These are phyloP conservation scores for Pestalotiopsis sp. DNA, from an alignment of 2,329 filamentous ascomycete species.

Conservation along the genomic window DNA sequence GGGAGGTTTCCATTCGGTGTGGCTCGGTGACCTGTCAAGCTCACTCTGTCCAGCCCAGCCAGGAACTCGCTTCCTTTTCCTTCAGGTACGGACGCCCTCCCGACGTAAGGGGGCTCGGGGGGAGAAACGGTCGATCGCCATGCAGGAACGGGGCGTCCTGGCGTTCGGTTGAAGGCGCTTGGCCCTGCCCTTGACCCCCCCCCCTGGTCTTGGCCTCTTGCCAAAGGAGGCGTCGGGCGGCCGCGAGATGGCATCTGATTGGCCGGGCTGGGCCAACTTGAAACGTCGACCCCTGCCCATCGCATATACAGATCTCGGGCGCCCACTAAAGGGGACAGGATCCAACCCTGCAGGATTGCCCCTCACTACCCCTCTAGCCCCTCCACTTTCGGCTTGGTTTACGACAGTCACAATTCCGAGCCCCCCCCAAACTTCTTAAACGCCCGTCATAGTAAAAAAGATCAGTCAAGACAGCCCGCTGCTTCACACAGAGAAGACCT, in stretches of 20 bases:
- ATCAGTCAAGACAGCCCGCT: background rate
- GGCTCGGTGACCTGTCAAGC: background rate
- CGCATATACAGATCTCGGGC: background rate
- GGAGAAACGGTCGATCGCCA: slow-evolving; percentile 6
- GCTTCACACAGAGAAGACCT: background rate
- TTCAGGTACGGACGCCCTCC: background rate
- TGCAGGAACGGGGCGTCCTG: background rate
- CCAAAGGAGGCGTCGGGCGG: background rate
- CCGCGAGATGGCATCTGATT: background rate
- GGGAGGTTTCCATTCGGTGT: background rate
- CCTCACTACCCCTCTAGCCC: background rate
- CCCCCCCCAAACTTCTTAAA: background rate
- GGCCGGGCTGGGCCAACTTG: background rate
- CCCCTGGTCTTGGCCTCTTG: background rate
- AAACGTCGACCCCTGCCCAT: background rate
- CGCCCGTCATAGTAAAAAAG: background rate
- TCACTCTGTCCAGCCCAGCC: background rate
- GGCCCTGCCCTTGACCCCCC: background rate
- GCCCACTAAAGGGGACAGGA: background rate
- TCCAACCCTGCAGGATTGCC: background rate
- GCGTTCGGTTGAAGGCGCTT: background rate
- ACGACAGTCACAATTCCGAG: background rate
- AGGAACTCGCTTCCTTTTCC: too few species aligned
- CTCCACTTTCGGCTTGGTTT: slow-evolving; percentile 6
- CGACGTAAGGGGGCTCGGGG: too few species aligned